These are phyloP conservation scores for Fraxinus nigra DNA, from an alignment of 305 asterid species.

Conservation along the genomic window DNA sequence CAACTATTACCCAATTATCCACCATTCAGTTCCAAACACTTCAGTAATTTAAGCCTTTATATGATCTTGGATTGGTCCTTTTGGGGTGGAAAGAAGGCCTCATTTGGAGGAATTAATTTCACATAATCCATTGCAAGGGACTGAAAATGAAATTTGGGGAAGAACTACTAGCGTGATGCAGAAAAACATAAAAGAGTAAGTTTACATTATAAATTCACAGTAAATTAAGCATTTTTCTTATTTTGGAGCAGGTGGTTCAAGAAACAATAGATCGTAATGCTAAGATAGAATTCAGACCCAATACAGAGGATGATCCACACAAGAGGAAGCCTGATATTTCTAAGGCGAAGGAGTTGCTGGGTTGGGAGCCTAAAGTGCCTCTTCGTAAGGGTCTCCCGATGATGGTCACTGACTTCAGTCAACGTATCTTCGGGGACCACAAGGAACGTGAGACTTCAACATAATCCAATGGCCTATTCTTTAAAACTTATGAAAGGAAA, in stretches of 20 bases:
- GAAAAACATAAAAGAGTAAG: background rate
- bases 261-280: slow-evolving; percentile 89
- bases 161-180: background rate
- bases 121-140: background rate
- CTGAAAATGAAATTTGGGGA: background rate
- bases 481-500: background rate
- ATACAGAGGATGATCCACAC: slow-evolving; percentile 97
- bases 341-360: slow-evolving; percentile 81
- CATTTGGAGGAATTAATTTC: background rate
- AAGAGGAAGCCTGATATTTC: slow-evolving; percentile 90
- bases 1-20: background rate
- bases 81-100: background rate
- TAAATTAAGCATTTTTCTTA: background rate
- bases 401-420: slow-evolving; percentile 95
- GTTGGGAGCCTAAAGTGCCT: slow-evolving; percentile 92
- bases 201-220: background rate
- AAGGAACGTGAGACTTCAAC: slow-evolving; percentile 30
- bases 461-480: background rate
- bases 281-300: slow-evolving; percentile 71
- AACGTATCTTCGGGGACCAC: slow-evolving; percentile 82
- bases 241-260: slow-evolving; percentile 65
- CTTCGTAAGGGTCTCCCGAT: slow-evolving; percentile 79
- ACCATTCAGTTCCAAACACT: background rate
- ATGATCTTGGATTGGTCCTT: background rate
- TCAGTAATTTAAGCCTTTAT: background rate